Conservation (phyloP, 2,329 filamentous ascomycete genomes). For the Hortaea werneckii region DNA sequence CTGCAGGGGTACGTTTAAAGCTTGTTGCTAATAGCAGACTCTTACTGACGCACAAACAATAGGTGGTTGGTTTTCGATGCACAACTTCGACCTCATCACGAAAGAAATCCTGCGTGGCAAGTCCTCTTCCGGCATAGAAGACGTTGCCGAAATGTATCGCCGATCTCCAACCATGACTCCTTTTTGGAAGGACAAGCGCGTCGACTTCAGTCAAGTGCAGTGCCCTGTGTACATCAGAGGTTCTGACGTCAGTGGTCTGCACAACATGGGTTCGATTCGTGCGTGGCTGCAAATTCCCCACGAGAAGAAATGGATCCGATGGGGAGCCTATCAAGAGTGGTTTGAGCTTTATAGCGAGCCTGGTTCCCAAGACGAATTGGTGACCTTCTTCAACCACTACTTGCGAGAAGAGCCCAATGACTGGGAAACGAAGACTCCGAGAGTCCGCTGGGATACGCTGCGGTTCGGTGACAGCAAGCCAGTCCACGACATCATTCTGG, state of each 20-base stretch:
- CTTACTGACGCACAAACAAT: too few relatives aligned
- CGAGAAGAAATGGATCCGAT: slow-evolving; percentile 16
- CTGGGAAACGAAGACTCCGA: slow-evolving; percentile 35
- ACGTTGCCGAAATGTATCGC: background rate
- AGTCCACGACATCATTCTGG: too few relatives aligned
- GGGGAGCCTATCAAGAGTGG: slow-evolving; percentile 31
- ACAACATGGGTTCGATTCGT: too few relatives aligned
- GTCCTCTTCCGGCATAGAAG: too few relatives aligned
- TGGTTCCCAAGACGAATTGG: slow-evolving; percentile 28
- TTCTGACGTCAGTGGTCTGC: too few relatives aligned
- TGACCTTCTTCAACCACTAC: slow-evolving; percentile 38
- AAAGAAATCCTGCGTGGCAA: too few relatives aligned
- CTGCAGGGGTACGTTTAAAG: slow-evolving; percentile 29
- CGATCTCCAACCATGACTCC: slow-evolving; percentile 6
- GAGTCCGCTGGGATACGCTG: slow-evolving; percentile 23
- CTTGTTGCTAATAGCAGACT: too few relatives aligned
- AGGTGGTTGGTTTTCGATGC: too few relatives aligned
- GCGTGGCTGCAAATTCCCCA: background rate
- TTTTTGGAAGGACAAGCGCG: slow-evolving; percentile 17
- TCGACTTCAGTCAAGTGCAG: too few relatives aligned
- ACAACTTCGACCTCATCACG: too few relatives aligned
- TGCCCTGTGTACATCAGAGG: too few relatives aligned
- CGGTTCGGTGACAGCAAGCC: too few relatives aligned
- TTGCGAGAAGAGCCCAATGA: slow-evolving; percentile 35
- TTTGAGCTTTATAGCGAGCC: slow-evolving; percentile 30